Evolutionary conservation across 495 filamentous ascomycete species (phyloP), one percentile per base, ranked within the genome.

Genomic region (Aspergillus carlsbadensis): DNA sequence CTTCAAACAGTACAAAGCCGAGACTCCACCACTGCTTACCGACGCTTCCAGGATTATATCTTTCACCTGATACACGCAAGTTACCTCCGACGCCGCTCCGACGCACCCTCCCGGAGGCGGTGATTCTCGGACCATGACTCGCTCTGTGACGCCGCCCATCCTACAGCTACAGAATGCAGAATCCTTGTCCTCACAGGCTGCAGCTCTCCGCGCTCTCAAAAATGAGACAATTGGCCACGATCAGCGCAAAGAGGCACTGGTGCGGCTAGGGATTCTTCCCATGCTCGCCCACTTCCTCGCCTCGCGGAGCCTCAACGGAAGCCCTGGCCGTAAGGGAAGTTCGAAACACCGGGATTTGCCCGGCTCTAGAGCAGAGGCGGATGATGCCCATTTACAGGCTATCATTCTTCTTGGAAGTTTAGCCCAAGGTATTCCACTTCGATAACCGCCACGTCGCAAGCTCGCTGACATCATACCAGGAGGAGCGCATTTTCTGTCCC

Each of bases 221-320:
- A 92, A 96, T 70, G 88, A 95, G 54, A 76, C 94, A 39, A 84
- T 96, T 60, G 94, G 94, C 31, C 91, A 97, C 72, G 83, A 89
- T 22, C 86, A 94, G 65, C 84, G 85, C 65, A 98, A 98, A 69
- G 87, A 91, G 64, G 60, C 81, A 36, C 91, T 84, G 79, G 73
- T 98, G 18, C 72, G 73, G 44, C 70, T 76, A 43, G 92, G 91
- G 13, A 75, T 96, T 22, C 71, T 96, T 37, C 81, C 82, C 22
- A 75, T 82, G 36, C 73, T 97, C 33, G 82, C 86, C 48, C 75
- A 79, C 40, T 79, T 90, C 26, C 71, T 96, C 31, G 58, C 55
- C 13, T 63, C 68, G 40, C 65, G 66, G 47, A 68, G 63, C 17
- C 60, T 70, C 11, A 46, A 60, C 31, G 72, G 70, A 52, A 78